Percentiles rank a stretch among this genome's conserved stretches.
These are phyloP conservation scores for Boletus semigastroideus DNA, from an alignment of 1,284 basidiomycete genomes.

Conservation along the genomic window DNA sequence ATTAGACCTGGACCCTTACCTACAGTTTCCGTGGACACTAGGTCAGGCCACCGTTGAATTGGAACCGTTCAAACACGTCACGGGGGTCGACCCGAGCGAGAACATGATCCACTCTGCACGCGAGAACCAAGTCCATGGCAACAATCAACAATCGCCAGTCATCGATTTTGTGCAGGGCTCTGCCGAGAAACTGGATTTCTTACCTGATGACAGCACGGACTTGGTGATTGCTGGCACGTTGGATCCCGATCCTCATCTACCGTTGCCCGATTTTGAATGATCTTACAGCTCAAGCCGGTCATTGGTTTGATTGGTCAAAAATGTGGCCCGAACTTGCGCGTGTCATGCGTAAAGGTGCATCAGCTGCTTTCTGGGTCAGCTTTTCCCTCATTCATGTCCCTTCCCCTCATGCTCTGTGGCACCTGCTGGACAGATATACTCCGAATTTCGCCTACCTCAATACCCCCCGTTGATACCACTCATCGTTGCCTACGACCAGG, in stretches of 20 bases:
- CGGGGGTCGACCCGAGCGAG: constrained; percentile 71
- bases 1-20: constrained; percentile 31
- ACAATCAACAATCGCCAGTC: constrained; percentile 17
- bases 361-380: constrained; percentile 75
- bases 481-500: constrained; percentile 63
- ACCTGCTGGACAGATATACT: constrained; percentile 63
- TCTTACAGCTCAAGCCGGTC: constrained; percentile 70
- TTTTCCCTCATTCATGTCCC: background rate
- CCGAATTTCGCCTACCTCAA: constrained; percentile 69
- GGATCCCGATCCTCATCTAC: background rate
- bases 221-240: constrained; percentile 66
- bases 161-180: constrained; percentile 47
- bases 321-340: constrained; percentile 72
- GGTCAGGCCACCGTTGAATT: constrained; percentile 68
- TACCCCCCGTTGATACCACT: constrained; percentile 58
- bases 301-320: constrained; percentile 82
- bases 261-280: background rate
- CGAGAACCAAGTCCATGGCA: constrained; percentile 9
- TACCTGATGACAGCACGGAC: constrained; percentile 62
- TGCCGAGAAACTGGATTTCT: constrained; percentile 56
- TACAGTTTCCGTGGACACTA: constrained; percentile 9
- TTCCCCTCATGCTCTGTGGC: background rate
- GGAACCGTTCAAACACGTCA: constrained; percentile 56
- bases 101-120: constrained; percentile 72
- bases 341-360: constrained; percentile 66